Evolutionary conservation across 306 rosid species (phyloP), one percentile per base, ranked within the genome.

Genomic region (Prunus davidiana): DNA sequence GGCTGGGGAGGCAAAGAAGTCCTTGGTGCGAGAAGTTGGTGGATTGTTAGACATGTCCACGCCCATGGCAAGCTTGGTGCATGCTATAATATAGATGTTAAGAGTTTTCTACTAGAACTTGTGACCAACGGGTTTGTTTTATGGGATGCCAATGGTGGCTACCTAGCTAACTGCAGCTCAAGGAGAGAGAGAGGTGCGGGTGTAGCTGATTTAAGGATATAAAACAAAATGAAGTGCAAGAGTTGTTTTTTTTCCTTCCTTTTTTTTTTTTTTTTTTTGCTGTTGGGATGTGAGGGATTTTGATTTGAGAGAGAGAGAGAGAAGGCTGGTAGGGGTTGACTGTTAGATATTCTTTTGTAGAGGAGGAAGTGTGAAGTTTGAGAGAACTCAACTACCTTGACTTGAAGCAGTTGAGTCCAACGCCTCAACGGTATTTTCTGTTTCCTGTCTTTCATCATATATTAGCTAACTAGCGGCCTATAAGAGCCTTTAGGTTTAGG

Each of bases 11-110:
- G 92, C 84, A 46, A 92, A 95, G 75, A 89, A 95, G 82, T 95
- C 97, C 73, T 90, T 95, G 84, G 96, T 86, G 41, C 77, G 96
- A 82, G 96, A 89, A 84, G 89, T 54, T 47, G 92, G 92, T 11
- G 85, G 97, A 67, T 86, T 90, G 64, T 95, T 89, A 34, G 98
- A 89, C 98, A 95, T 95, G 96, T 92, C 93, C 72, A 82, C 96
- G 88, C 87, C 92, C 97, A 95, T 88, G 87, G 79, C 86, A 82
- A 76, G 72, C 14, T 45, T 24, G 28, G 34, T 18, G 67, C 68
- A 34, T 62, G 65, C 28, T 60, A 34, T 60, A 49, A 49, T 49
- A 49, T 13, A 49, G 54, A 13, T 49, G 18, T 12, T 49, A 12
- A 49, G 54, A 15, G 54, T 49, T 49, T 49, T 7, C 43, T 6